Evolutionary conservation across 2,329 filamentous ascomycete genomes (phyloP).

Genomic region (Colletotrichum incanum): DNA sequence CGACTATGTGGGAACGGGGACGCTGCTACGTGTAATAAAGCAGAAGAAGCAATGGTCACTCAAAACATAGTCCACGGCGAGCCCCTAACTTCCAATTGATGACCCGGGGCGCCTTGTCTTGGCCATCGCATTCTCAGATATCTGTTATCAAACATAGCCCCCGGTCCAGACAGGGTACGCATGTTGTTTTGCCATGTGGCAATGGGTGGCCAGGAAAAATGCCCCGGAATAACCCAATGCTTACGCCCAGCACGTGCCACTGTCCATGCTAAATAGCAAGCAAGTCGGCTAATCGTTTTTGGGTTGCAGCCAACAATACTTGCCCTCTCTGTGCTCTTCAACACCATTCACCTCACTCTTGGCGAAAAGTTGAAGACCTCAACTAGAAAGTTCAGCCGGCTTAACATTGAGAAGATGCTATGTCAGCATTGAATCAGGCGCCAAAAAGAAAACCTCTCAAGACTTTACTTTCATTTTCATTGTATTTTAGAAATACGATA

Average conservation of each 20-base stretch:
- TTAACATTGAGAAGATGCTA: neutral
- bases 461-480: no score
- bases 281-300: neutral
- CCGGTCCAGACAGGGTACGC: neutral
- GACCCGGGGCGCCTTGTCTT: neutral
- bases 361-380: neutral
- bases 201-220: neutral
- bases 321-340: neutral
- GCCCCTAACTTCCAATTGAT: neutral
- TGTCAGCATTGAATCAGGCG: neutral
- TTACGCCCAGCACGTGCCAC: neutral
- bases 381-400: neutral
- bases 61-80: neutral
- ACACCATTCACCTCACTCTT: neutral
- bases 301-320: neutral
- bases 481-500: no score
- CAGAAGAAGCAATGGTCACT: neutral
- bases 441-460: neutral
- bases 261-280: neutral
- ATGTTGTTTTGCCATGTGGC: neutral
- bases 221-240: neutral
- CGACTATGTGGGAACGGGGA: no score
- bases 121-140: neutral
- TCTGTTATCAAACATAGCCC: neutral
- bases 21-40: neutral